These are phyloP conservation scores for Picochlorum sp. DNA, from an alignment of 139 green algal genomes.

Conservation along the genomic window DNA sequence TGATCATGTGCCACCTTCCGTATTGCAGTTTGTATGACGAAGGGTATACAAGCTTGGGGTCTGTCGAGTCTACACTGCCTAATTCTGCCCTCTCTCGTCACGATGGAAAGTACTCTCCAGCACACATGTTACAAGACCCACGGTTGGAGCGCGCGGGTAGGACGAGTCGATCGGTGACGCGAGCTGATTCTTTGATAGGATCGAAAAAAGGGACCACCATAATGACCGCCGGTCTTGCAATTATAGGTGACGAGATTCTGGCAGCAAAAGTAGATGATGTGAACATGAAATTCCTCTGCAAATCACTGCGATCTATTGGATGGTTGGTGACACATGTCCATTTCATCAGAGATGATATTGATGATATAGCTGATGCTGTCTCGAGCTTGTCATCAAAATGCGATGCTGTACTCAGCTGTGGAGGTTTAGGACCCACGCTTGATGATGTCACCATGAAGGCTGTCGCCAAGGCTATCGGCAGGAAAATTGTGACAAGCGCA, in stretches of 20 bases:
- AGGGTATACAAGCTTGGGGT: constrained; percentile 80
- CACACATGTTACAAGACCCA: constrained; percentile 63
- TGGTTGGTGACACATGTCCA: constrained; percentile 45
- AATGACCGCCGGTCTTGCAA: constrained; percentile 19
- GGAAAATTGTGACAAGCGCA: constrained; percentile 24
- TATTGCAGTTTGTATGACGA: constrained; percentile 88
- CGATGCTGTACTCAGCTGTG: constrained; percentile 32
- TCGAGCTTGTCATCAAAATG: neutral
- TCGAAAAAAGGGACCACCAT: neutral
- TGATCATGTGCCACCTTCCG: constrained; percentile 36
- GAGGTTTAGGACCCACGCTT: constrained; percentile 30
- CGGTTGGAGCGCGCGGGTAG: constrained; percentile 64
- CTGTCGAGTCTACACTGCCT: constrained; percentile 53
- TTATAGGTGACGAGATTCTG: constrained; percentile 49
- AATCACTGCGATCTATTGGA: constrained; percentile 31
- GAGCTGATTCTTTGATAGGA: neutral
- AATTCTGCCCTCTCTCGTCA: constrained; percentile 61
- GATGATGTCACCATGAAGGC: constrained; percentile 42
- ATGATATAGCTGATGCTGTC: constrained; percentile 44
- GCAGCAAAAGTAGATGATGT: constrained; percentile 54
- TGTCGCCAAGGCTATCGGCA: constrained; percentile 34
- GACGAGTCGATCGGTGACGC: neutral
- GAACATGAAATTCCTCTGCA: constrained; percentile 74
- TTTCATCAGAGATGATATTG: constrained; percentile 61
- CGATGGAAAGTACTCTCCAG: constrained; percentile 68